These are phyloP conservation scores for Rutstroemia sydowiana DNA, from an alignment of 2,329 filamentous ascomycete genomes.

Conservation along the genomic window DNA sequence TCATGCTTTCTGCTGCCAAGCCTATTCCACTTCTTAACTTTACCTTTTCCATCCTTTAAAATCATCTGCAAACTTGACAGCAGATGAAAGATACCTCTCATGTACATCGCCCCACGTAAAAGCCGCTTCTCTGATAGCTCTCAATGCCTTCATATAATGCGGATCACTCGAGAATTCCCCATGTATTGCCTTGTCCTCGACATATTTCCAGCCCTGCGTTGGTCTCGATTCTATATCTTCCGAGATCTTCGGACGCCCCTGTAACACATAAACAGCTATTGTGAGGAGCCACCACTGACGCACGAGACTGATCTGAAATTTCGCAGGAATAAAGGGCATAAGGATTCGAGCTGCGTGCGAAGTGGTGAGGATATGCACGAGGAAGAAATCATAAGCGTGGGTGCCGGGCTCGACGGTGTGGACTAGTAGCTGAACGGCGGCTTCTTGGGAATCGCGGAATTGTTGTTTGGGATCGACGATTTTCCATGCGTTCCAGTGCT, in stretches of 20 bases:
- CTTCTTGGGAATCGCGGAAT: constrained; percentile 64
- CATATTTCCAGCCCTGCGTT: constrained; percentile 65
- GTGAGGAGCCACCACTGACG: constrained; percentile 87
- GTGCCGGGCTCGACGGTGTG: constrained; percentile 49
- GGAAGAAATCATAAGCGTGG: constrained; percentile 72
- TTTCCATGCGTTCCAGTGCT: constrained; percentile 88
- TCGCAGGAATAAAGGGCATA: constrained; percentile 65
- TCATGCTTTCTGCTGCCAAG: constrained; percentile 15
- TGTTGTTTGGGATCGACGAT: constrained; percentile 63
- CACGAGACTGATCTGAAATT: constrained; percentile 66
- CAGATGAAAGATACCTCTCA: constrained; percentile 58
- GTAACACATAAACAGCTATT: constrained; percentile 68
- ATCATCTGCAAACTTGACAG: constrained; percentile 65
- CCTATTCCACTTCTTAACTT: too few relatives aligned
- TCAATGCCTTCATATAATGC: constrained; percentile 76
- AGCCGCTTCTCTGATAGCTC: constrained; percentile 67
- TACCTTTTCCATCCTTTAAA: constrained; percentile 72
- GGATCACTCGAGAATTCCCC: constrained; percentile 64
- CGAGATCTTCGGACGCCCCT: constrained; percentile 65
- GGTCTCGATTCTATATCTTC: constrained; percentile 50
- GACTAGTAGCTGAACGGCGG: constrained; percentile 54
- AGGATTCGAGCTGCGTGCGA: constrained; percentile 85
- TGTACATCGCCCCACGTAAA: constrained; percentile 67
- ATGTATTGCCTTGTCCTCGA: constrained; percentile 62
- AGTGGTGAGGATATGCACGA: constrained; percentile 74